Percentiles rank a stretch among this genome's conserved stretches.
phyloP scores from a whole-genome alignment of 352 stramenopile species.

The Pythium sukuiense region DNA sequence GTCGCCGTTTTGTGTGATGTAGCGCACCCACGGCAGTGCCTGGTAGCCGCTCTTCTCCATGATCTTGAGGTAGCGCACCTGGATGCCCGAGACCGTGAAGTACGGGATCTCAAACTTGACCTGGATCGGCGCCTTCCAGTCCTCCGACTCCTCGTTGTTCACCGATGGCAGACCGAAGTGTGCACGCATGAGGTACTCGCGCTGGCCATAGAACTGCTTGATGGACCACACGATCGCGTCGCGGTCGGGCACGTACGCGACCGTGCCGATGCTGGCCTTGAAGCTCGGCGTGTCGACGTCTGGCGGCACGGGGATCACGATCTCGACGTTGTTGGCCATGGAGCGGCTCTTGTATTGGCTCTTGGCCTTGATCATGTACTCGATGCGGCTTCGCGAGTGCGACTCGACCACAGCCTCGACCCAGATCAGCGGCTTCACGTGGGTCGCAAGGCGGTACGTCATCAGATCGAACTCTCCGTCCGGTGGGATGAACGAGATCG shows the following conservation, averaged over 20 bases:
- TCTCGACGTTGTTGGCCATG: slow-evolving; percentile 99
- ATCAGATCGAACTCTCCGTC: slow-evolving; percentile 99
- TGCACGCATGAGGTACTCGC: slow-evolving; percentile 99
- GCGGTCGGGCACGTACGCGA: slow-evolving; percentile 98
- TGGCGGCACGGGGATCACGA: slow-evolving; percentile 98
- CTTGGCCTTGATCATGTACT: slow-evolving; percentile 99
- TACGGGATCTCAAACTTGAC: slow-evolving; percentile 98
- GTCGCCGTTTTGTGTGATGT: slow-evolving; percentile 99
- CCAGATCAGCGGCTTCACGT: slow-evolving; percentile 99
- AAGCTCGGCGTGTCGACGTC: slow-evolving; percentile 99
- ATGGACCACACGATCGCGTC: slow-evolving; percentile 99
- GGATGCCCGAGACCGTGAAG: slow-evolving; percentile 96
- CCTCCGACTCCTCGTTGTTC: slow-evolving; percentile 81
- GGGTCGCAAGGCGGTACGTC: slow-evolving; percentile 97
- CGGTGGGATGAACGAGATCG: slow-evolving; percentile 99
- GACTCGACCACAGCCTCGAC: slow-evolving; percentile 98
- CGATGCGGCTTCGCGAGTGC: slow-evolving; percentile 95
- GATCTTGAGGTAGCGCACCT: slow-evolving; percentile 99
- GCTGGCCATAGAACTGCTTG: slow-evolving; percentile 98
- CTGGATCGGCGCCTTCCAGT: slow-evolving; percentile 90
- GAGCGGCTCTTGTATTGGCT: slow-evolving; percentile 98
- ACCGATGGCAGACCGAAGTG: slow-evolving; percentile 99
- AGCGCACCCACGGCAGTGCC: slow-evolving; percentile 98
- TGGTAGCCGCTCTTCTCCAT: slow-evolving; percentile 99
- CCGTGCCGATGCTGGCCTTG: slow-evolving; percentile 96